These are phyloP conservation scores for Russula brevipes DNA, from an alignment of 768 basidiomycete species.

Conservation along the genomic window DNA sequence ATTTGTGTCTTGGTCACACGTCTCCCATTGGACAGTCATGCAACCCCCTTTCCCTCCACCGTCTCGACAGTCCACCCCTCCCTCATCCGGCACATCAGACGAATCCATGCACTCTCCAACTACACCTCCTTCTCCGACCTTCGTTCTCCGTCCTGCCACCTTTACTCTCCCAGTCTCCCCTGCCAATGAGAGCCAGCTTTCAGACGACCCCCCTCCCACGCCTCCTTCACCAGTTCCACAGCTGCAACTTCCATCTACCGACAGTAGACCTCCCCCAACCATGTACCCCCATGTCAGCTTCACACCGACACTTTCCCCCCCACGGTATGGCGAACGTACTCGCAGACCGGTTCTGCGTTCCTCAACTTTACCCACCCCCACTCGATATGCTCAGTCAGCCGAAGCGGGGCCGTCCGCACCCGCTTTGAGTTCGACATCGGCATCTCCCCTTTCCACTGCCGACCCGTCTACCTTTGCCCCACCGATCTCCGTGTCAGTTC, in stretches of 20 bases:
- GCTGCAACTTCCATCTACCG: not conserved
- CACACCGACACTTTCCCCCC: conserved; percentile 12
- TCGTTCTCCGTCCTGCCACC: conserved; percentile 10
- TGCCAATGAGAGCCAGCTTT: not conserved
- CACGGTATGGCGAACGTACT: not conserved
- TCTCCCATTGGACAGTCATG: not conserved
- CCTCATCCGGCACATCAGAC: not conserved
- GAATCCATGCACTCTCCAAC: not conserved
- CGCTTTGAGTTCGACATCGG: not conserved
- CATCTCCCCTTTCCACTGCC: not conserved
- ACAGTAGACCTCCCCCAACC: not conserved
- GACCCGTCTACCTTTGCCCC: not conserved
- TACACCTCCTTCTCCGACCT: not conserved
- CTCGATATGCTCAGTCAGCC: not conserved
- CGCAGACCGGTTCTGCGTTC: not conserved
- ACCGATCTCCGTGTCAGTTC: not conserved
- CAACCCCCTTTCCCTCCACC: not conserved
- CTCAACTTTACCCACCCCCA: not conserved
- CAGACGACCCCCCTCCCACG: conserved; percentile 1
- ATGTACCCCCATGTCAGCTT: conserved; percentile 7
- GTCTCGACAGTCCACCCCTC: not conserved
- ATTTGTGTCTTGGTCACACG: not conserved
- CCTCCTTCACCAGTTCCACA: conserved; percentile 2
- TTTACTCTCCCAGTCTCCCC: conserved; percentile 2
- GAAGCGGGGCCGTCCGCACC: not conserved